A percentile compares a stretch with the other conserved stretches of the same genome.
Conservation (phyloP, 768 basidiomycete species). For the Trametes cingulata region DNA sequence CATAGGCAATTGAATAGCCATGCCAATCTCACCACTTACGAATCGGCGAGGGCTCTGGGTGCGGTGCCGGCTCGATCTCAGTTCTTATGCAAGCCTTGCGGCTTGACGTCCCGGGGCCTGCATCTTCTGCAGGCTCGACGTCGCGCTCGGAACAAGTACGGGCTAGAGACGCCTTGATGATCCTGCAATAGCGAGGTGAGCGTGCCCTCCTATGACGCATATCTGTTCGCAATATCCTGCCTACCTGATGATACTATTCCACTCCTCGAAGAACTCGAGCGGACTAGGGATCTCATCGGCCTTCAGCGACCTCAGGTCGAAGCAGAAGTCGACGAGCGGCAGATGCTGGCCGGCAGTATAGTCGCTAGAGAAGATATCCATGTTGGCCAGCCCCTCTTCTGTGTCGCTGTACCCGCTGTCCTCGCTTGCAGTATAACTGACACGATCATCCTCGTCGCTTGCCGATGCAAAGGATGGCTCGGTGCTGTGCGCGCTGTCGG, state of each 20-base stretch:
- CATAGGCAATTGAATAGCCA: too few species aligned
- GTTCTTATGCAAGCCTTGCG: too few species aligned
- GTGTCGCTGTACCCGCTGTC: not conserved
- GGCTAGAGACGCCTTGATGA: not conserved
- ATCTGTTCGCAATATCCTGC: not conserved
- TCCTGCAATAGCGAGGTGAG: not conserved
- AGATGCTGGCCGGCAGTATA: not conserved
- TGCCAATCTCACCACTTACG: too few species aligned
- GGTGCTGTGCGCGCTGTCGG: too few species aligned
- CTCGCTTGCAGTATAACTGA: too few species aligned
- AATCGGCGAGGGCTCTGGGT: too few species aligned
- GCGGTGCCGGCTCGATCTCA: too few species aligned
- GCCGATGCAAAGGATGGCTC: too few species aligned
- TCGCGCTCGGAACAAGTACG: not conserved
- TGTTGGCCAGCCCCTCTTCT: not conserved
- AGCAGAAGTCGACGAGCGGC: not conserved
- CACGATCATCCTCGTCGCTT: not conserved
- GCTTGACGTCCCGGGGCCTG: too few species aligned
- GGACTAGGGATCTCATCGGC: not conserved
- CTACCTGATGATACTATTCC: not conserved
- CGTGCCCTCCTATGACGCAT: not conserved
- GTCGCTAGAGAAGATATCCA: not conserved
- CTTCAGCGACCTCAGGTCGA: not conserved
- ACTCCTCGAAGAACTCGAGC: not conserved
- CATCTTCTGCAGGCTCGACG: too few species aligned